Base-by-base conservation (phyloP, 1,139 yeast species). In the Starmera stellimalicola region DNA sequence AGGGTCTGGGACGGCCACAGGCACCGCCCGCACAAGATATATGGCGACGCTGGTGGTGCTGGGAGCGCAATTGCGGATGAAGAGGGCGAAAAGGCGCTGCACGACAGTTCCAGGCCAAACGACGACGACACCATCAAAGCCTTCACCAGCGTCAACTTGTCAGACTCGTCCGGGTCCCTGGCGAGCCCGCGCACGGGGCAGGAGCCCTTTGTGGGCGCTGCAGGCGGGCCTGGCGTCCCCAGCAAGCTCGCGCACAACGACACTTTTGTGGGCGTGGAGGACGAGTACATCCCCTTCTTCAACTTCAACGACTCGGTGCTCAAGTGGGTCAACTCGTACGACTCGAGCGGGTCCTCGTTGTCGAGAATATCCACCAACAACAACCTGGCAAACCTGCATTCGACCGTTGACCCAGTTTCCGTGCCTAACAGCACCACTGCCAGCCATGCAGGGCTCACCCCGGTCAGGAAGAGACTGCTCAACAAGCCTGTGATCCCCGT, bases 251-350 rank as follows among this genome's bases (percentile, higher is more conserved):
- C n/a, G n/a, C n/a, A n/a, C n/a, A n/a, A n/a, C n/a, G n/a, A n/a
- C n/a, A n/a, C n/a, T n/a, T n/a, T n/a, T n/a, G 12, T 22, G 35
- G 84, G 82, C 1, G 59, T 78, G 42, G 79, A 76, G 46, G 88
- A 79, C 51, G 88, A 80, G 48, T 79, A 78, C 47, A 68, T 79
- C 12, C 87, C 87, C 0, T 82, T 77, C 18, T 58, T 79, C 28
- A 73, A 70, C 42, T 73, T 72, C 35, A 53, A 57, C 25, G 50
- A 54, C 19, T 47, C 52, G 16, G 44, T 54, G 11, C 35, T 54
- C 15, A 45, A 47, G 22, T 56, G 60, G 60, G 43, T 41, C 12
- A 42, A 41, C 14, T 34, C 40, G 11, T 31, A 31, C 18, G 33
- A 40, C 14, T 14, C 34, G 3, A n/a, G n/a, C n/a, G n/a, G n/a